phyloP scores from a whole-genome alignment of 306 rosid genomes.

The Senna tora region DNA sequence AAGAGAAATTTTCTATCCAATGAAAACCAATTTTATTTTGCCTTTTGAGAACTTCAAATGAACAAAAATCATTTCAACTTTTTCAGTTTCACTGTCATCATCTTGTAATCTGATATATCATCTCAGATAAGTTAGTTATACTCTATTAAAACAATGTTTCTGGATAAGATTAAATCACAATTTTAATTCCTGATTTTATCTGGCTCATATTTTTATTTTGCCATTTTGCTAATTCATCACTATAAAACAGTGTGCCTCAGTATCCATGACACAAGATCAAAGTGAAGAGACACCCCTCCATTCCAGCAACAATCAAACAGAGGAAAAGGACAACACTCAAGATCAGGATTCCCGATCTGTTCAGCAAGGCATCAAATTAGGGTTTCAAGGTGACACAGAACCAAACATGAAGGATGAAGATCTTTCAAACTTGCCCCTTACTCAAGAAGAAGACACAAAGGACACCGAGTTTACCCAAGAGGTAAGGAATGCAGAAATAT shows the following conservation, averaged over 20 bases:
- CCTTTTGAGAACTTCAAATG: background rate
- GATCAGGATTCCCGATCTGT: slow-evolving; percentile 4
- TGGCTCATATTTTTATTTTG: background rate
- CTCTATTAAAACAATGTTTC: background rate
- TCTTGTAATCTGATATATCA: background rate
- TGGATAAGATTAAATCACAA: background rate
- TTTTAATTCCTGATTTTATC: background rate
- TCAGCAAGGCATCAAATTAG: background rate
- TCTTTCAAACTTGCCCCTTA: background rate
- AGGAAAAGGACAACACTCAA: slow-evolving; percentile 19
- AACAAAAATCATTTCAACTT: background rate
- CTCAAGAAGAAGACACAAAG: slow-evolving; percentile 1
- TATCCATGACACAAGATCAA: slow-evolving; percentile 7
- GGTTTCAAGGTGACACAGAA: background rate
- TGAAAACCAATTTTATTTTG: background rate
- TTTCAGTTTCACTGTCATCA: background rate
- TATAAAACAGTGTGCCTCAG: slow-evolving; percentile 4
- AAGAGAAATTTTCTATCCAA: background rate
- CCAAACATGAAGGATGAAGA: slow-evolving; percentile 1
- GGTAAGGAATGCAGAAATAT: background rate
- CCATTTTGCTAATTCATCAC: slow-evolving; percentile 1
- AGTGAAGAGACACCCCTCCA: slow-evolving; percentile 20
- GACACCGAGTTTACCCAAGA: background rate
- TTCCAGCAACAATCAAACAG: slow-evolving; percentile 21
- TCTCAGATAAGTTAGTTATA: background rate